Conservation (phyloP, 164 flowering plant species). For the Dillenia suffruticosa region DNA sequence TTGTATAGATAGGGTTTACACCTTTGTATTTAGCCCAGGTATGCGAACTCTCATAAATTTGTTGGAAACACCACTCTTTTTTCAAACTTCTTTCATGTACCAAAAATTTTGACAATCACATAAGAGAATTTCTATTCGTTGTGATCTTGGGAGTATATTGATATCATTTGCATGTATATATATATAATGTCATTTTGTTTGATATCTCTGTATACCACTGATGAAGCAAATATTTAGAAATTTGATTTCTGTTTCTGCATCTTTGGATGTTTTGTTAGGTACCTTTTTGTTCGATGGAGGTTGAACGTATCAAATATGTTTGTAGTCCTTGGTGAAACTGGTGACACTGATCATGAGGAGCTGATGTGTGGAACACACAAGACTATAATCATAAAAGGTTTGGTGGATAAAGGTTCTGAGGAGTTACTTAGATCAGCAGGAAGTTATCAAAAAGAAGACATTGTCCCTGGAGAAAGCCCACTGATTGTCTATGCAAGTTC, state of each 20-base stretch:
- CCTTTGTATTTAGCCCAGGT: no score
- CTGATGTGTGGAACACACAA: conserved; percentile 81
- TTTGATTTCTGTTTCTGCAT: background rate
- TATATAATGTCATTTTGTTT: background rate
- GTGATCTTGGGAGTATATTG: no score
- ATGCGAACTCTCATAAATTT: no score
- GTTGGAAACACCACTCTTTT: no score
- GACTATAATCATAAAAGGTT: conserved; percentile 70
- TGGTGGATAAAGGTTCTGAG: conserved; percentile 64
- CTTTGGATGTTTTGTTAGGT: conserved; percentile 33
- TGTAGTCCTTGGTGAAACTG: conserved; percentile 79
- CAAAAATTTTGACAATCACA: no score
- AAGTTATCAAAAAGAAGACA: conserved; percentile 64
- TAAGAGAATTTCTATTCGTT: no score
- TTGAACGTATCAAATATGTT: conserved; percentile 82
- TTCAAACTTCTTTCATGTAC: no score
- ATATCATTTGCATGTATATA: no score
- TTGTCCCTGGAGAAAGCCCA: conserved; percentile 74
- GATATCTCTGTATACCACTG: background rate
- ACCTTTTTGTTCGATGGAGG: conserved; percentile 94
- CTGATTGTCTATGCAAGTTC: conserved; percentile 33
- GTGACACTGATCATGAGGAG: conserved; percentile 92
- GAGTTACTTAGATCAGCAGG: conserved; percentile 64
- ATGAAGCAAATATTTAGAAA: background rate
- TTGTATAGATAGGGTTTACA: no score